Base-by-base conservation (phyloP, 2,329 filamentous ascomycete genomes). In the Diplodia scrobiculata region DNA sequence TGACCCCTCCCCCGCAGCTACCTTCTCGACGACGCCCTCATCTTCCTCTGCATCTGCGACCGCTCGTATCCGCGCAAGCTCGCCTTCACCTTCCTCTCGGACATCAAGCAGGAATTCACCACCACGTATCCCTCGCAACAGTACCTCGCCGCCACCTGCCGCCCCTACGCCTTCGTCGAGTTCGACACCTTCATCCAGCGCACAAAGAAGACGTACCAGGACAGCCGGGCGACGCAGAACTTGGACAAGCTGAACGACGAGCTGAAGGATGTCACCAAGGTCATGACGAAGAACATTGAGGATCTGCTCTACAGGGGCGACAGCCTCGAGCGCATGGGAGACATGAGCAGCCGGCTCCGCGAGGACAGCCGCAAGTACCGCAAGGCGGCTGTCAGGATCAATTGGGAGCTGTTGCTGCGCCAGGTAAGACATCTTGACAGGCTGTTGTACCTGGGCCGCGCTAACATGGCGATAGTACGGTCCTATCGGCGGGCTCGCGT, bases 261-360 rank as follows among this genome's bases (percentile, higher is more conserved):
- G 84, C 86, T 99, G 70, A 90, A 93, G 77, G 95, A 98, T 79
- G 96, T 99, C 65, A 98, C 95, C 1, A 93, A 97, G 81, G 93
- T 99, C 75, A 99, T 99, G 96, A 98, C 93, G 66, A 98, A 98
- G 86, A 99, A 99, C 79, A 98, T 99, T 72, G 95, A 99, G 83
- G 95, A 99, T 78, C 81, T 99, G 75, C 82, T 99, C 63, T 99
- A 99, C 77, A 84, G 96, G 68, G 95, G 95, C 32, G 95, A 99
- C 77, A 95, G 89, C 73, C 80, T 99, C 71, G 95, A 99, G 81
- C 87, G 92, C 73, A 99, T 99, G 95, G 94, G 95, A 68, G 94
- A 98, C 81, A 90, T 97, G 75, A 96, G 91, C 73, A 90, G 87
- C 66, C 84, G 94, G 68, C 79, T 99, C 76, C 84, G 91, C 69